Percentiles rank a stretch among this genome's conserved stretches.
These are phyloP conservation scores for Neurospora sublineolata DNA, from an alignment of 495 filamentous ascomycete genomes.

Conservation along the genomic window DNA sequence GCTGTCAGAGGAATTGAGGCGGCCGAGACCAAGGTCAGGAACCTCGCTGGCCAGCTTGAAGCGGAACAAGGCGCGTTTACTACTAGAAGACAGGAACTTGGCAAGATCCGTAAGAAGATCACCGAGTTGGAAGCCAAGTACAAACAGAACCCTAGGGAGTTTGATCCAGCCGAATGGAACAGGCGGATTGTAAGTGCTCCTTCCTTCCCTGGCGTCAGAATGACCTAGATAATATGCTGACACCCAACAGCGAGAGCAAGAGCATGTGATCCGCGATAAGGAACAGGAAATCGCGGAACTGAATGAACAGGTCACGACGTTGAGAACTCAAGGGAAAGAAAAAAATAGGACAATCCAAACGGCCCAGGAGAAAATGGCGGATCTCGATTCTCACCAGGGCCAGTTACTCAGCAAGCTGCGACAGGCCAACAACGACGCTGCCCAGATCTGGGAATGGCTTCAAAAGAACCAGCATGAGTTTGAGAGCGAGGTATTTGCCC, in stretches of 20 bases:
- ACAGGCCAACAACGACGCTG: conserved; percentile 46
- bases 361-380: conserved; percentile 39
- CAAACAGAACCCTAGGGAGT: conserved; percentile 34
- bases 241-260: conserved; percentile 27
- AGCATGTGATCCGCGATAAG: conserved; percentile 35
- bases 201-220: not conserved
- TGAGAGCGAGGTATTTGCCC: conserved; percentile 72
- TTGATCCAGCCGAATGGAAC: conserved; percentile 41
- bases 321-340: conserved; percentile 13
- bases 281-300: conserved; percentile 24
- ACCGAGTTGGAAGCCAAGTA: conserved; percentile 32
- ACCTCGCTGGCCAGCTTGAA: conserved; percentile 42
- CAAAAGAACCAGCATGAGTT: conserved; percentile 59
- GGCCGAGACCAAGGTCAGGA: conserved; percentile 42
- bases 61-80: conserved; percentile 44
- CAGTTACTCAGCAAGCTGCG: conserved; percentile 56
- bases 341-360: conserved; percentile 13
- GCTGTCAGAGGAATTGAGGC: conserved; percentile 38
- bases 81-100: conserved; percentile 41
- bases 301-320: conserved; percentile 18
- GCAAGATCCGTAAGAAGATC: conserved; percentile 29
- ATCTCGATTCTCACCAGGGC: conserved; percentile 64
- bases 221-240: conserved; percentile 5
- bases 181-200: conserved; percentile 37
- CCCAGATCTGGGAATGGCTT: conserved; percentile 69